Conservation (phyloP, 805 yeast species). For the Yarrowia yakushimensis region DNA sequence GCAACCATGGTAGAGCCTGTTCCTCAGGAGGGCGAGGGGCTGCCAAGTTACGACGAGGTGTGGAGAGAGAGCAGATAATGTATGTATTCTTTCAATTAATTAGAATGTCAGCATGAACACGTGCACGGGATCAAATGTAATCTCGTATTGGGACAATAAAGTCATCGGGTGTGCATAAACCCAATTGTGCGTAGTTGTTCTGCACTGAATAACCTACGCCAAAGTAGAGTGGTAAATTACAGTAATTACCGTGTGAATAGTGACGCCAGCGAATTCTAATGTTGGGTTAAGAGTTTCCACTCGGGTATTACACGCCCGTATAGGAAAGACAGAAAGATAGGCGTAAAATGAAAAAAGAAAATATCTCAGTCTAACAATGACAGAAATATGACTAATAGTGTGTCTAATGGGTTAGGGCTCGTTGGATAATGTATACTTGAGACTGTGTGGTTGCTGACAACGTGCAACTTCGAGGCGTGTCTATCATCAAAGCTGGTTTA, state of each 20-base stretch:
- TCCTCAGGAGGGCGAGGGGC: constrained; percentile 6
- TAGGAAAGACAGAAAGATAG: neutral
- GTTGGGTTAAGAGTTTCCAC: neutral
- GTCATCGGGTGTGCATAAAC: constrained; percentile 23
- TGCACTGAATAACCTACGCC: constrained; percentile 13
- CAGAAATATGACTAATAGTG: neutral
- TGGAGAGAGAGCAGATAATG: neutral
- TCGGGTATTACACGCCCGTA: neutral
- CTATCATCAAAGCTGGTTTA: neutral
- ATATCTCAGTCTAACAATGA: neutral
- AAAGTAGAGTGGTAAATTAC: constrained; percentile 2
- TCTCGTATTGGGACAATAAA: constrained; percentile 14
- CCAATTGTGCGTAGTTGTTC: neutral
- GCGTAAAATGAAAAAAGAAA: neutral
- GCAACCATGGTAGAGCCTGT: constrained; percentile 7
- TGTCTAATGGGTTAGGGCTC: neutral
- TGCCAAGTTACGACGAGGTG: constrained; percentile 10
- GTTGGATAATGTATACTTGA: neutral
- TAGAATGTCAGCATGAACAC: neutral
- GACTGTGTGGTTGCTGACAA: neutral
- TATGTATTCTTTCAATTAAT: neutral
- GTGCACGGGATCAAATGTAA: neutral
- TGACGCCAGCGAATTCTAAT: neutral
- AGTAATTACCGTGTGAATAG: neutral
- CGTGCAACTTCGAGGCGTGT: too few species aligned